Evolutionary conservation across 2,329 filamentous ascomycete genomes (phyloP).

Genomic region (Mycogone perniciosa): DNA sequence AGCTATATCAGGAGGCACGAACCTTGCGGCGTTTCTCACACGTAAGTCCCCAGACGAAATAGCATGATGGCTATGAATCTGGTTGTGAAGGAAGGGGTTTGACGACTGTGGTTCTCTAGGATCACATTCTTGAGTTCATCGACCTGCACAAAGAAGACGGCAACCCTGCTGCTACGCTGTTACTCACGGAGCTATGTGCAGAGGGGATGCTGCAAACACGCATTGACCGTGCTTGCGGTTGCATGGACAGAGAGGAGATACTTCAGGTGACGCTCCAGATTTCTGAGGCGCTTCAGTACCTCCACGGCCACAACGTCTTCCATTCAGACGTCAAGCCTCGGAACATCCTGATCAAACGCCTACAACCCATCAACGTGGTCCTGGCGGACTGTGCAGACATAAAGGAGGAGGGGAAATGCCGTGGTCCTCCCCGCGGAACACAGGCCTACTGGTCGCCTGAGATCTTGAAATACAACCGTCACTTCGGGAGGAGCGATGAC

Average conservation of each 20-base stretch:
- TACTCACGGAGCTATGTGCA: constrained; percentile 27
- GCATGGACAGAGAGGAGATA: constrained; percentile 15
- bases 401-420: constrained; percentile 11
- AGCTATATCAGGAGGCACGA: constrained; percentile 21
- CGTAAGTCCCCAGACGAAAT: constrained; percentile 15
- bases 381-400: constrained; percentile 28
- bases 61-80: too few relatives aligned
- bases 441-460: constrained; percentile 25
- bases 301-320: constrained; percentile 20
- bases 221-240: constrained; percentile 18
- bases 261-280: constrained; percentile 20
- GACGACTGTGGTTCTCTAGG: constrained; percentile 12
- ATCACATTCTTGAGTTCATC: constrained; percentile 24
- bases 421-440: constrained; percentile 20
- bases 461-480: constrained; percentile 15
- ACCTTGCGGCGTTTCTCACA: constrained; percentile 20
- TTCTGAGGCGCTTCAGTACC: constrained; percentile 20
- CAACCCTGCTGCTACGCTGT: constrained; percentile 16
- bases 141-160: constrained; percentile 21
- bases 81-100: background rate
- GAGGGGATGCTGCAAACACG: constrained; percentile 22
- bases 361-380: constrained; percentile 23
- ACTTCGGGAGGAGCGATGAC: constrained; percentile 25
- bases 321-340: constrained; percentile 28
- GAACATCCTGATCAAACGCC: constrained; percentile 25